A percentile compares a stretch with the other conserved stretches of the same genome.
Evolutionary conservation across 805 yeast genomes (phyloP).

Genomic region (Wickerhamiella lipophila): DNA sequence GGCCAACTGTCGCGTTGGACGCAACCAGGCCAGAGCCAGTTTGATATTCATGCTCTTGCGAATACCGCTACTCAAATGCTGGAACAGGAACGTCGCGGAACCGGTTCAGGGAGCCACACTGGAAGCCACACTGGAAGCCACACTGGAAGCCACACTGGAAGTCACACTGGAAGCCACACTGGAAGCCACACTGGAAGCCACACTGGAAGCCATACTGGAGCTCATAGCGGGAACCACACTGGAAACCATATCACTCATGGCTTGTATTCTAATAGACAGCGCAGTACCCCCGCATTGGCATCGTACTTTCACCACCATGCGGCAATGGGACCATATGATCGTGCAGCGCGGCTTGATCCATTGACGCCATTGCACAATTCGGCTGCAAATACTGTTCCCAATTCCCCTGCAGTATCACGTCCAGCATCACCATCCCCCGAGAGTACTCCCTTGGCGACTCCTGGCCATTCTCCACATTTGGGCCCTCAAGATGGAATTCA

Average conservation of each 20-base stretch:
- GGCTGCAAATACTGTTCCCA: conserved; percentile 34
- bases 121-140: no score
- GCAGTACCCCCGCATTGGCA: conserved; percentile 12
- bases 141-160: no score
- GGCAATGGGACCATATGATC: conserved; percentile 12
- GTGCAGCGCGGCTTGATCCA: conserved; percentile 7
- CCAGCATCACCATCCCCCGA: conserved; percentile 32
- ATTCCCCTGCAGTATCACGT: conserved; percentile 31
- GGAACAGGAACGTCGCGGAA: conserved; percentile 27
- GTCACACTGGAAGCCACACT: no score
- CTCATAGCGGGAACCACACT: neutral
- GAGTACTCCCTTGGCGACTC: conserved; percentile 35
- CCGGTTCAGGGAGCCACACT: conserved; percentile 3
- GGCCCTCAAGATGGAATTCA: conserved; percentile 30
- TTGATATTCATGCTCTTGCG: conserved; percentile 34
- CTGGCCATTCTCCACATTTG: conserved; percentile 35
- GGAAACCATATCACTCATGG: no score
- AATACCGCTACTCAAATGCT: conserved; percentile 35
- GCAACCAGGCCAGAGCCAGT: conserved; percentile 17
- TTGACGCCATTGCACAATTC: conserved; percentile 18
- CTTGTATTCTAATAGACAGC: conserved; percentile 8
- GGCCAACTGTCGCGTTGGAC: conserved; percentile 1
- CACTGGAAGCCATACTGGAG: no score
- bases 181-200: no score
- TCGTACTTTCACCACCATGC: conserved; percentile 12